Evolutionary conservation across 2,329 filamentous ascomycete genomes (phyloP), one percentile per base, ranked within the genome.

Genomic region (Monosporascus sp.): DNA sequence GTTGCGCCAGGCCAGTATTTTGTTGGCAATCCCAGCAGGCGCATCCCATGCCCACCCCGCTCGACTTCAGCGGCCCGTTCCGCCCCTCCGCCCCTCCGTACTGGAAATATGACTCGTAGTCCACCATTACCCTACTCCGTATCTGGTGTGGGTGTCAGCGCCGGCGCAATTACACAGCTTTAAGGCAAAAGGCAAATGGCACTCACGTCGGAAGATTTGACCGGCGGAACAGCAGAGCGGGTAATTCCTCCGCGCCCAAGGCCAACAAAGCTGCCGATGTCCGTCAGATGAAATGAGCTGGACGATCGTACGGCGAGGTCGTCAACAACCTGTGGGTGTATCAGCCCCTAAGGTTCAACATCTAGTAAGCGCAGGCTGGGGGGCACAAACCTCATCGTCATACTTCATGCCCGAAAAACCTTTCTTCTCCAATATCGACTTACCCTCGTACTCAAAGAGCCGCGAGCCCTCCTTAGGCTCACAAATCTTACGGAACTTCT

Each of bases 351-450:
- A 28, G 26, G 8, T 28, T 9, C 26, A 28, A 28, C 26, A 28
- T 28, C 26, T 28, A 9, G 8, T 9, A 28, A 28, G 8, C 40
- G 7, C 20, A 5, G 4, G n/a, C 40, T 20, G 11, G 18, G 9
- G 40, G 24, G 7, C 15, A 43, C 40, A 7, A 11, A 40, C 37
- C 37, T n/a, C 37, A 15, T 38, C n/a, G 22, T 54, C 20, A 73
- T 68, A 1, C 64, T 69, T 37, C 71, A 22, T 24, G 11, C 37
- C 37, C 22, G 45, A 44, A 24, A 50, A 53, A 2, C 37, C 51
- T 38, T 49, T 45, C 38, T 46, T 45, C 24, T 46, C 47, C 9
- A 20, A 8, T 35, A 53, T 46, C 20, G 47, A 24, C 3, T 40
- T 35, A 5, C 51, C 51, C 5, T 24, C 14, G 37, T 53, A 53